Percentiles rank a stretch among this genome's conserved stretches.
phyloP scores from a whole-genome alignment of 179 eudicot genomes.

The Sideroxylon spinosum region DNA sequence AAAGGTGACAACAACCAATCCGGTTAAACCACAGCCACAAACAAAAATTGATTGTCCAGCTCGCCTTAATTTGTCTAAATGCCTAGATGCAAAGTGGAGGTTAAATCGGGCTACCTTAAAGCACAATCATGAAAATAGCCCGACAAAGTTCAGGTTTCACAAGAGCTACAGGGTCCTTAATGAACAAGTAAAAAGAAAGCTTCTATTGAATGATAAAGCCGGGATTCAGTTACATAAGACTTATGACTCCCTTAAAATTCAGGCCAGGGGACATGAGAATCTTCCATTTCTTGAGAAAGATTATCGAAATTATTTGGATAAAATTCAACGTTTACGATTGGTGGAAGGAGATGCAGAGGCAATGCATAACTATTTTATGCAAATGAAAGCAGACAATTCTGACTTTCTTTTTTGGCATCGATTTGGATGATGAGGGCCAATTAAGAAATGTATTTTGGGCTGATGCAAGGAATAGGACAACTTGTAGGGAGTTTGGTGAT shows the following conservation, averaged over 20 bases:
- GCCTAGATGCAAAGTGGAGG: background rate
- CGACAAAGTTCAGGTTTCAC: background rate
- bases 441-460: background rate
- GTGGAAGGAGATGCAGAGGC: background rate
- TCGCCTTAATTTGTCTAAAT: background rate
- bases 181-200: background rate
- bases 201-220: background rate
- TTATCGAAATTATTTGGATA: background rate
- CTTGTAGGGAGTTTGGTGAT: slow-evolving; percentile 5
- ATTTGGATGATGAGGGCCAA: background rate
- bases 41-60: background rate
- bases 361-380: background rate
- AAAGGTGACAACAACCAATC: background rate
- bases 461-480: background rate
- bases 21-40: background rate
- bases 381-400: background rate
- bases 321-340: background rate
- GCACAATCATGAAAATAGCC: background rate
- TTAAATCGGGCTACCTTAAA: background rate
- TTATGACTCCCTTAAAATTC: background rate
- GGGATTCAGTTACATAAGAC: background rate
- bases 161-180: background rate
- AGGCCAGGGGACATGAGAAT: background rate
- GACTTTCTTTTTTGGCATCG: background rate
- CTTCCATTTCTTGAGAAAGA: background rate